Conservation (phyloP, 345 rosid genomes). For the Pugionium dolabratum region DNA sequence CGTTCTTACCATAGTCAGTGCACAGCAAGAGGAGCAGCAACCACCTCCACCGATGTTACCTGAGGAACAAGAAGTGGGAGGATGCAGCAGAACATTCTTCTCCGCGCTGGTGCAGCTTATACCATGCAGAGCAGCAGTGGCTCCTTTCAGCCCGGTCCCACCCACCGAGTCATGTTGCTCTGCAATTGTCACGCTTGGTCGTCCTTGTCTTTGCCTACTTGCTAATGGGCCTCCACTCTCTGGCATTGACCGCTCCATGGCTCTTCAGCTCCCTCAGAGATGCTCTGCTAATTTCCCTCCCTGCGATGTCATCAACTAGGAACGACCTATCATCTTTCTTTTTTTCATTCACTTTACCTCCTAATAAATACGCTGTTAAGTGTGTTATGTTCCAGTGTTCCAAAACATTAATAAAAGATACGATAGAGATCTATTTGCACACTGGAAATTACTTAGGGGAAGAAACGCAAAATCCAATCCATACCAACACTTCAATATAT, state of each 20-base stretch:
- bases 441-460: background rate
- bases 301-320: conserved; percentile 48
- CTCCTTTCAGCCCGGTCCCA: conserved; percentile 76
- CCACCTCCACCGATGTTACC: conserved; percentile 41
- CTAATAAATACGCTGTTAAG: conserved; percentile 26
- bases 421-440: conserved; percentile 20
- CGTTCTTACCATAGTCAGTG: conserved; percentile 28
- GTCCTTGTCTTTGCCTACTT: conserved; percentile 70
- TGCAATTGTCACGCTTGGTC: conserved; percentile 72
- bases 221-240: conserved; percentile 86
- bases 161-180: conserved; percentile 80
- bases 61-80: conserved; percentile 39
- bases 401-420: conserved; percentile 26
- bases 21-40: conserved; percentile 37
- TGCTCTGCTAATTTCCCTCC: conserved; percentile 81
- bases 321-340: conserved; percentile 2
- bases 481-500: conserved; percentile 23
- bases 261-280: conserved; percentile 75
- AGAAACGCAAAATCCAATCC: conserved; percentile 23
- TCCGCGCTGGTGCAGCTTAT: conserved; percentile 76
- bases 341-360: conserved; percentile 15
- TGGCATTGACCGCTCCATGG: conserved; percentile 84
- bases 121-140: conserved; percentile 85
- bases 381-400: conserved; percentile 18
- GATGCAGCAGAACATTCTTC: conserved; percentile 78